phyloP scores from a whole-genome alignment of 2,329 filamentous ascomycete species.

The Rhinocladiella similis region DNA sequence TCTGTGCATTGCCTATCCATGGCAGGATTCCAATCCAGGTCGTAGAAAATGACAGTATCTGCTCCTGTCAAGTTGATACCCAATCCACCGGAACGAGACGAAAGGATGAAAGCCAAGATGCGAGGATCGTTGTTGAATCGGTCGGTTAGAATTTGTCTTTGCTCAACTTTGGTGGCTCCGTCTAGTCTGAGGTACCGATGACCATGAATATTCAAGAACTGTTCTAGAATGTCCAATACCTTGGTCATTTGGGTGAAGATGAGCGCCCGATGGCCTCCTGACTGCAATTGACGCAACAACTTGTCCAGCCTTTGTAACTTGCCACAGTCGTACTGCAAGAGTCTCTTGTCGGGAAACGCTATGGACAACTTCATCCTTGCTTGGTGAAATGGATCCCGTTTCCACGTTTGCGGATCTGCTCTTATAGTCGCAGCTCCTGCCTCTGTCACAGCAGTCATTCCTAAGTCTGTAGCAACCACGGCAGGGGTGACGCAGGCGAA shows the following conservation, averaged over 20 bases:
- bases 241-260: slow-evolving; percentile 99
- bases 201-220: slow-evolving; percentile 96
- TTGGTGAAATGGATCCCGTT: slow-evolving; percentile 83
- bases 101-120: slow-evolving; percentile 93
- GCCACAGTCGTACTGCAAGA: slow-evolving; percentile 97
- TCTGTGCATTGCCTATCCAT: slow-evolving; percentile 99
- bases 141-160: slow-evolving; percentile 91
- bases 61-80: slow-evolving; percentile 96
- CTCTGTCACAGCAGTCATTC: slow-evolving; percentile 64
- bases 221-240: slow-evolving; percentile 93
- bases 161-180: slow-evolving; percentile 93
- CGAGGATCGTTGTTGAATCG: slow-evolving; percentile 93
- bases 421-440: slow-evolving; percentile 59
- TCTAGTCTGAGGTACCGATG: slow-evolving; percentile 96
- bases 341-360: slow-evolving; percentile 91
- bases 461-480: slow-evolving; percentile 77
- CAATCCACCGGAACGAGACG: slow-evolving; percentile 87
- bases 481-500: slow-evolving; percentile 92
- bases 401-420: slow-evolving; percentile 55
- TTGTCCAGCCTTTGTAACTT: slow-evolving; percentile 90
- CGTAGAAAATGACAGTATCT: slow-evolving; percentile 98
- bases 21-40: slow-evolving; percentile 98
- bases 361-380: slow-evolving; percentile 89
- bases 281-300: slow-evolving; percentile 80
- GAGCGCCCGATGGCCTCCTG: slow-evolving; percentile 85